Conservation (phyloP, 768 basidiomycete species). For the Chiua virens region DNA sequence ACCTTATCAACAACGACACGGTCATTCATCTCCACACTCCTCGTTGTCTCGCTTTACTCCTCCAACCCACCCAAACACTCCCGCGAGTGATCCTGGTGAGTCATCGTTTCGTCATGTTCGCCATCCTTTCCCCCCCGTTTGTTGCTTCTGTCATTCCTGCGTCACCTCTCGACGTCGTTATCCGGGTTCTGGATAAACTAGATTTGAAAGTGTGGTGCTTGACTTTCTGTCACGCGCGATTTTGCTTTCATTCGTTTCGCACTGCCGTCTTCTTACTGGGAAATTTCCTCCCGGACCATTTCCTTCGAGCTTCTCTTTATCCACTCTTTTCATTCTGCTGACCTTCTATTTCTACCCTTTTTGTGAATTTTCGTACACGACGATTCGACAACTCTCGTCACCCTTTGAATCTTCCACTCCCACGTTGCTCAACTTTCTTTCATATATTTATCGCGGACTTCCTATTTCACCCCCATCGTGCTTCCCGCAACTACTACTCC, state of each 20-base stretch:
- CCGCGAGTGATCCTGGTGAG: conserved; percentile 29
- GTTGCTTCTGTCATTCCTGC: too few relatives aligned
- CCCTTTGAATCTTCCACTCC: neutral
- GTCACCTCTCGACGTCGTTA: too few relatives aligned
- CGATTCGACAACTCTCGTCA: conserved; percentile 2
- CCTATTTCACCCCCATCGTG: neutral
- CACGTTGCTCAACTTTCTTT: neutral
- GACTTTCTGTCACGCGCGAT: too few relatives aligned
- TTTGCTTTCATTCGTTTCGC: too few relatives aligned
- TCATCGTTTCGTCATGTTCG: neutral
- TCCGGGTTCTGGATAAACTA: too few relatives aligned
- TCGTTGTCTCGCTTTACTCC: conserved; percentile 23
- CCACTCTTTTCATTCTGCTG: neutral
- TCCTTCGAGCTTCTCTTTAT: neutral
- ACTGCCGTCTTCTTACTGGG: too few relatives aligned
- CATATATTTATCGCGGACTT: too few relatives aligned
- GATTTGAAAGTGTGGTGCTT: too few relatives aligned
- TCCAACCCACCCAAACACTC: conserved; percentile 24
- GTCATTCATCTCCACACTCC: conserved; percentile 20
- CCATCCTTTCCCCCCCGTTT: too few relatives aligned
- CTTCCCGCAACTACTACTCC: too few relatives aligned
- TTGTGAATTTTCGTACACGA: neutral
- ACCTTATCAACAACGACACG: conserved; percentile 5
- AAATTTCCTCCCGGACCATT: too few relatives aligned
- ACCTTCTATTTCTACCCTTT: neutral